Conservation (phyloP, 140 eudicot genomes). For the Erigeron philadelphicus region DNA sequence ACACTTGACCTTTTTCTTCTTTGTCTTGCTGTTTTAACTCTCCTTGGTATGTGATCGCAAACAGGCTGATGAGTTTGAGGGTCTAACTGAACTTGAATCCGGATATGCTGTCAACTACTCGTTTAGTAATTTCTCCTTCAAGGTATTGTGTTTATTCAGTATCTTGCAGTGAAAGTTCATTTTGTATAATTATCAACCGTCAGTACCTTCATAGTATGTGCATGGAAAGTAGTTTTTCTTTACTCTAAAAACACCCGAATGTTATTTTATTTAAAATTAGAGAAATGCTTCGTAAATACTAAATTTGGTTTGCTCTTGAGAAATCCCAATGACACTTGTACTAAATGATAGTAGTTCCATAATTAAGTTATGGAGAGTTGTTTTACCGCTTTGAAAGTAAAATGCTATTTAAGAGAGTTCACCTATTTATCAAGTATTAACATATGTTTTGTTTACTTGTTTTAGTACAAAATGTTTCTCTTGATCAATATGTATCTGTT, state of each 20-base stretch:
- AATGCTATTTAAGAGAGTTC: background rate
- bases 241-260: no score
- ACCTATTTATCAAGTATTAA: background rate
- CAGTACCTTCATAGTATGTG: background rate
- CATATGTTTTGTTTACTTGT: background rate
- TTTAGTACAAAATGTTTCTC: background rate
- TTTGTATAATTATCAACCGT: background rate
- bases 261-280: background rate
- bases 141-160: constrained; percentile 35
- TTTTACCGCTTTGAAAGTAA: background rate
- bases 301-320: background rate
- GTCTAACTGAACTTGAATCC: constrained; percentile 69
- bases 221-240: no score
- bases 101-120: constrained; percentile 68
- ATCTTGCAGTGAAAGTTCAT: background rate
- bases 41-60: background rate
- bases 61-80: constrained; percentile 78
- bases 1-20: background rate
- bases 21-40: background rate
- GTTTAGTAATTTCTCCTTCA: constrained; percentile 91
- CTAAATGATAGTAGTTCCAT: background rate
- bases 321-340: background rate
- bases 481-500: background rate
- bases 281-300: background rate
- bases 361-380: background rate